Percentiles rank a stretch among this genome's conserved stretches.
Conservation (phyloP, 2,329 filamentous ascomycete genomes). For the Beauveria varroae region DNA sequence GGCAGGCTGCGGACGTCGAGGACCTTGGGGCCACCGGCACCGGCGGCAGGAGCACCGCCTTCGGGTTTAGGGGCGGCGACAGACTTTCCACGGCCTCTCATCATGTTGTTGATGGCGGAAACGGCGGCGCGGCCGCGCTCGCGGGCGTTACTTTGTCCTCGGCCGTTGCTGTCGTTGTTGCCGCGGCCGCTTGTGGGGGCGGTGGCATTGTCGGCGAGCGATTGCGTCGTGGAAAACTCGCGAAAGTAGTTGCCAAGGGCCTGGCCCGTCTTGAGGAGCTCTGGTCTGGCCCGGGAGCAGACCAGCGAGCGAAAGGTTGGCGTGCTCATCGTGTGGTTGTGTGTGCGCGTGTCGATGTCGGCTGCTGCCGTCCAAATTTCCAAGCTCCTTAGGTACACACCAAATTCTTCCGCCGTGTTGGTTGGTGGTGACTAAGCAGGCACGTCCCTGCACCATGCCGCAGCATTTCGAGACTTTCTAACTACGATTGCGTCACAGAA, state of each 20-base stretch:
- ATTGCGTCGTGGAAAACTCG: constrained; percentile 32
- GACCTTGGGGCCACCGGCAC: constrained; percentile 22
- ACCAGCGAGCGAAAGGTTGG: constrained; percentile 30
- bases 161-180: constrained; percentile 7
- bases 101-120: constrained; percentile 26
- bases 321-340: constrained; percentile 26
- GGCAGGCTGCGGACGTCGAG: constrained; percentile 33
- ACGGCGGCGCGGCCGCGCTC: constrained; percentile 27
- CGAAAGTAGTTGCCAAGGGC: constrained; percentile 27
- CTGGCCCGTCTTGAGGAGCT: constrained; percentile 24
- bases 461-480: too few relatives aligned
- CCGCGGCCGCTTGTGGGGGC: background rate
- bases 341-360: background rate
- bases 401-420: constrained; percentile 6
- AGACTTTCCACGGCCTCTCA: constrained; percentile 16
- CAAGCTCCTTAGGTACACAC: background rate
- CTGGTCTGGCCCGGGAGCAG: constrained; percentile 27
- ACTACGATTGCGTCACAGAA: background rate
- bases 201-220: constrained; percentile 20
- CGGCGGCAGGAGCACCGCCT: background rate
- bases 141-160: constrained; percentile 15
- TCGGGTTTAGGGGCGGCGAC: background rate
- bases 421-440: constrained; percentile 8
- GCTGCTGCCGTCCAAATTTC: background rate
- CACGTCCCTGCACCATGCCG: background rate